Evolutionary conservation across 305 asterid genomes (phyloP), one percentile per base, ranked within the genome.

Genomic region (Nicotiana rustica): DNA sequence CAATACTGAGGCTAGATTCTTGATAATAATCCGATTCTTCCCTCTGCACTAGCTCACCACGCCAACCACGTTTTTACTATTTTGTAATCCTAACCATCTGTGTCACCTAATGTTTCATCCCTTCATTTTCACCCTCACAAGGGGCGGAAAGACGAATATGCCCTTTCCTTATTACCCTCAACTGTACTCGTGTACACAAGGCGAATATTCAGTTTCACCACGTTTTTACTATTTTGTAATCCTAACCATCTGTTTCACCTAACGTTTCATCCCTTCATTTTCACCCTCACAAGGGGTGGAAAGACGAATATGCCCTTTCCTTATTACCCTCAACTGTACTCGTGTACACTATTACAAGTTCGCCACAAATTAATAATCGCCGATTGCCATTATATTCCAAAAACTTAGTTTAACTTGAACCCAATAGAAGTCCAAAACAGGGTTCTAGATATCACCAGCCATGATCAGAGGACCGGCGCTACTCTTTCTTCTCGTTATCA

Each of bases 401-500:
- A 49, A 49, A 7, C 44, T 19, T 38, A 9, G n/a, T 67, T 36
- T 17, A 68, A 21, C 8, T 68, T 17, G 29, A 19, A 4, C 38
- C 36, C 14, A 19, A 62, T 62, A 25, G 35, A 62, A 62, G 15
- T 10, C 67, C 10, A 62, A 21, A 62, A 25, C 17, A 25, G 9
- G 36, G 10, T 29, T 65, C 49, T 15, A 15, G 66, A 52, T 76
- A 29, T 76, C 66, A 4, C 49, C 66, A 52, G 38, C 65, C 65
- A 76, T 76, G 80, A 55, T 10, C 29, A 76, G 80, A 12, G 47
- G 65, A 14, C 66, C 80, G 10, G 65, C 29, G 49, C 31, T 76
- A 14, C 49, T 76, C 9, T 52, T 76, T 52, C 80, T 76, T 76
- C 66, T 76, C 47, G 15, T 76, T 31, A 76, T 55, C 80, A 55